Evolutionary conservation across 768 basidiomycete genomes (phyloP).

Genomic region (Leccinum variicolor): DNA sequence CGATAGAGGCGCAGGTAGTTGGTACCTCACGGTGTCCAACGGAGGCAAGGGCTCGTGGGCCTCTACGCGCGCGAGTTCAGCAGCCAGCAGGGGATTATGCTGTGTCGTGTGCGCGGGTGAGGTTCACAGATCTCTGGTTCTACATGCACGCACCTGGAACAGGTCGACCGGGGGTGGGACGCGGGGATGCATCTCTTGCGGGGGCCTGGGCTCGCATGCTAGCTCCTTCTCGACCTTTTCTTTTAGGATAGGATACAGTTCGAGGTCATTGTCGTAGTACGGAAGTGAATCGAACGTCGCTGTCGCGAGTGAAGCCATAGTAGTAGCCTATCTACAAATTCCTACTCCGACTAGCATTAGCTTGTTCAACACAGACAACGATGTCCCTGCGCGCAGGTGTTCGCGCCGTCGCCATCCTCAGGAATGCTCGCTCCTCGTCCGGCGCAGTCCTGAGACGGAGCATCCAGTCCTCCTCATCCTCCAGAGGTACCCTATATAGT

Average conservation of each 20-base stretch:
- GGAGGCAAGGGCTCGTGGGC: constrained; percentile 59
- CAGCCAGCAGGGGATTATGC: constrained; percentile 67
- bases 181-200: constrained; percentile 60
- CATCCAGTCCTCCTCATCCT: constrained; percentile 46
- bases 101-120: constrained; percentile 24
- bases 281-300: constrained; percentile 80
- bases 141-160: constrained; percentile 51
- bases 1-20: constrained; percentile 64
- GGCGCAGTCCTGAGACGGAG: constrained; percentile 31
- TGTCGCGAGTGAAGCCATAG: constrained; percentile 25
- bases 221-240: constrained; percentile 77
- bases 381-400: constrained; percentile 48
- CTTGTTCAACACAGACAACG: neutral
- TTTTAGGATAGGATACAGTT: constrained; percentile 65
- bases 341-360: constrained; percentile 23
- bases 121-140: neutral
- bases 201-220: constrained; percentile 63
- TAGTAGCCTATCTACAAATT: constrained; percentile 17
- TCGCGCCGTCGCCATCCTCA: constrained; percentile 42
- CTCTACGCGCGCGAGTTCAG: constrained; percentile 74
- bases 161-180: constrained; percentile 64
- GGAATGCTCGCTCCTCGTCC: constrained; percentile 32
- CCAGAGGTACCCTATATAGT: constrained; percentile 41
- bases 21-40: constrained; percentile 71
- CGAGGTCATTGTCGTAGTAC: constrained; percentile 92